Evolutionary conservation across 345 rosid species (phyloP), one percentile per base, ranked within the genome.

Genomic region (Adansonia digitata): DNA sequence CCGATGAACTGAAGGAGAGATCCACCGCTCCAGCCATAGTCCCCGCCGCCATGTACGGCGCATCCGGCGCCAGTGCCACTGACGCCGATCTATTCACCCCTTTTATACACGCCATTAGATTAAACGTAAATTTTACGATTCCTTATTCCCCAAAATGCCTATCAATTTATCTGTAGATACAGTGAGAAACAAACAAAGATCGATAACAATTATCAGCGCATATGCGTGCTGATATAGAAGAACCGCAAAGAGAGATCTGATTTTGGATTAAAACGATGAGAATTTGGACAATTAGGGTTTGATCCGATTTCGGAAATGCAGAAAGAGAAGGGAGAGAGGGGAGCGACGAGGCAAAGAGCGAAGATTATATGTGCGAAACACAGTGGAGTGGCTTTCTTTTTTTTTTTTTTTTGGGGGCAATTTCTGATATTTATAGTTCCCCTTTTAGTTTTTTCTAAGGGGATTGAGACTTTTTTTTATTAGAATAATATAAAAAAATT

Each of bases 21-120:
- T 96, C 99, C 79, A 96, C 97, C 17, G 98, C 99, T 40, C 97
- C 98, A 5, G 98, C 99, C 99, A 93, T 92, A 74, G 99, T 96
- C 6, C 99, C 99, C 27, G 99, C 97, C 14, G 99, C 99, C 93
- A 96, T 84, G 87, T 96, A 96, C 5, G 94, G 97, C 56, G 92
- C 90, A 31, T 93, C 98, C 81, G 97, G 99, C 60, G 99, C 86
- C 69, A 96, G 74, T 17, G 99, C 97, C 82, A 90, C 97, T 66
- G 94, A 87, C 88, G 99, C 97, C 85, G 98, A 96, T 88, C 97
- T 79, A 76, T 71, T 91, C 49, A 92, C 95, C 57, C 87, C 90
- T 86, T 96, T 96, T 71, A 96, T 92, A 83, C 92, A 89, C 78
- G 98, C 92, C 99, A 96, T 96, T 42, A 42, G 55, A 66, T 40